A percentile compares a stretch with the other conserved stretches of the same genome.
Evolutionary conservation across 1,139 yeast species (phyloP).

Genomic region (Entelexis paramagnoliae): DNA sequence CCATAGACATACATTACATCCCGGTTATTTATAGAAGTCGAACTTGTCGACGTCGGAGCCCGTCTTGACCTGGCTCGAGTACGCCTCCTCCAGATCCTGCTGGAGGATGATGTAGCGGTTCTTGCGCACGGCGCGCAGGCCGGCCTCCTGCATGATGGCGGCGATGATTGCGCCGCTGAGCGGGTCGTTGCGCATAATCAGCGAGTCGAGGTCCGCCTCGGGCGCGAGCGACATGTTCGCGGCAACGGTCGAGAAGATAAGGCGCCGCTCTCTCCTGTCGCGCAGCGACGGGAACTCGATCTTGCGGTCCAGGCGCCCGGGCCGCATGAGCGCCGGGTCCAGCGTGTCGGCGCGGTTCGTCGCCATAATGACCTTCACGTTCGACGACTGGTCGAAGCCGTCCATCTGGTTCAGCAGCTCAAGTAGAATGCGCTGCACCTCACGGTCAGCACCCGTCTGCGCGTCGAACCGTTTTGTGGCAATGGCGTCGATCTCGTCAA

Average conservation of each 20-base stretch:
- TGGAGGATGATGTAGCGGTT: slow-evolving; percentile 94
- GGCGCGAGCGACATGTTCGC: slow-evolving; percentile 96
- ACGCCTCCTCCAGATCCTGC: slow-evolving; percentile 94
- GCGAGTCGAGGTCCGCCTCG: slow-evolving; percentile 89
- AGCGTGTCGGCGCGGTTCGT: slow-evolving; percentile 96
- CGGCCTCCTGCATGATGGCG: slow-evolving; percentile 99
- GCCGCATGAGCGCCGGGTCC: slow-evolving; percentile 95
- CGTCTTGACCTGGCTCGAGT: slow-evolving; percentile 89
- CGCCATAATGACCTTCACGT: slow-evolving; percentile 97
- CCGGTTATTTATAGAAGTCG: slow-evolving; percentile 75
- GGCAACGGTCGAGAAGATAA: slow-evolving; percentile 94
- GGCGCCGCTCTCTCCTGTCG: slow-evolving; percentile 94
- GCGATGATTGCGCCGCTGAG: slow-evolving; percentile 96
- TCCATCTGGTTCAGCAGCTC: slow-evolving; percentile 98
- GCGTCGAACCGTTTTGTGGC: slow-evolving; percentile 99
- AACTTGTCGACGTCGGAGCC: slow-evolving; percentile 94
- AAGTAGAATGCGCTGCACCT: slow-evolving; percentile 93
- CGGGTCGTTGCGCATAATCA: slow-evolving; percentile 92
- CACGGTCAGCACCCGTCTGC: slow-evolving; percentile 98
- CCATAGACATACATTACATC: neutral
- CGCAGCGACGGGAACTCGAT: slow-evolving; percentile 93
- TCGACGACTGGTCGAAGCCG: slow-evolving; percentile 92
- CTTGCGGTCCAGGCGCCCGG: slow-evolving; percentile 96
- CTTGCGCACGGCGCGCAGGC: slow-evolving; percentile 93
- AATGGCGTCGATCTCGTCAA: slow-evolving; percentile 97